Base-by-base conservation (phyloP, 495 filamentous ascomycete genomes). In the Bombardia bombarda region DNA sequence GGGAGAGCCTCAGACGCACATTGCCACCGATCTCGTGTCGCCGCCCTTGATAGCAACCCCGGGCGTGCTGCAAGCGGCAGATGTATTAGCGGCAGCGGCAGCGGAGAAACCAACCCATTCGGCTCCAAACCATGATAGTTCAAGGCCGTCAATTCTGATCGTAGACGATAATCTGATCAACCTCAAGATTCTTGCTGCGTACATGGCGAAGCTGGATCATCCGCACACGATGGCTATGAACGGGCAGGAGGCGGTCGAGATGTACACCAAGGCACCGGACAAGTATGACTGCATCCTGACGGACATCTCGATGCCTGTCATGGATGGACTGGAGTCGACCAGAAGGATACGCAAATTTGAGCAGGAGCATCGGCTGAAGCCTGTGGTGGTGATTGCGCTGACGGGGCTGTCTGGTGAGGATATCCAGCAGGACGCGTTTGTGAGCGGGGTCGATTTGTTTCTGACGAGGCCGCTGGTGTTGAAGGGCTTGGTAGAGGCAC, bases 241-340 rank as follows among this genome's bases (percentile, higher is more conserved):
- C 41, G 81, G 81, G 3, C 64, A 75, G 1, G 64, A 75, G 19
- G 80, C 80, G 7, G 44, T 84, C 5, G 63, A 82, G 13, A 66
- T 68, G 19, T 80, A 72, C 45, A 47, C 52, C 17, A 43, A 50
- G 19, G 43, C 45, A 4, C 54, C 65, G 2, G 46, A 42, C 12
- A 43, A 57, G 17, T 72, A 61, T 41, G 58, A 62, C 34, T 63
- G 70, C 34, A 59, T 76, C 18, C 46, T 75, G 12, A 75, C 55
- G 2, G 80, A 86, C 45, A 78, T 87, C 40, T 77, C 72, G 45
- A 87, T 89, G 84, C 84, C 84, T 0, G 59, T 86, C 0, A 75
- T 87, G 67, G 75, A 84, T 43, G 83, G 83, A 4, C 60, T 85
- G 24, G 75, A 73, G 32, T 74, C 82, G 8, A 84, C 83, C 1